Percentiles rank a stretch among this genome's conserved stretches.
phyloP scores from a whole-genome alignment of 2,329 filamentous ascomycete genomes.

The Fusarium torreyae region DNA sequence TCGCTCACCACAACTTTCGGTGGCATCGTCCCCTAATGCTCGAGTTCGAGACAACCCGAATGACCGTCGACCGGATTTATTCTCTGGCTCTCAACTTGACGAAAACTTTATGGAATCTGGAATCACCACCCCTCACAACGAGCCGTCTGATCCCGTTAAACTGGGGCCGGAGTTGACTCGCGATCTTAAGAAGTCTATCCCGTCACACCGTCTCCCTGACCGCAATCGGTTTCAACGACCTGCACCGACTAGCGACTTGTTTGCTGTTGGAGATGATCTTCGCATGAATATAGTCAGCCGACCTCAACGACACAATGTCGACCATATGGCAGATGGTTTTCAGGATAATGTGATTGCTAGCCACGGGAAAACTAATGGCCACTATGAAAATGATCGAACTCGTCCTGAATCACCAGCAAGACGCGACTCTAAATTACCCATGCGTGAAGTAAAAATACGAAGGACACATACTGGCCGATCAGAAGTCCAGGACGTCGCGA shows the following conservation, averaged over 20 bases:
- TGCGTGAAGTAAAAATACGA: constrained; percentile 56
- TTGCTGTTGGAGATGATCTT: constrained; percentile 56
- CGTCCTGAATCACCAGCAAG: constrained; percentile 47
- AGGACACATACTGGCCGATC: constrained; percentile 46
- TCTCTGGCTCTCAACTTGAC: constrained; percentile 58
- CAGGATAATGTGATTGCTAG: constrained; percentile 42
- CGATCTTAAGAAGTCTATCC: constrained; percentile 46
- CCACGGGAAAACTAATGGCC: constrained; percentile 36
- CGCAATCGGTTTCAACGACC: constrained; percentile 29
- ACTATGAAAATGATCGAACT: constrained; percentile 33
- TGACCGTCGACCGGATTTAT: constrained; percentile 49
- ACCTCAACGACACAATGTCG: constrained; percentile 43
- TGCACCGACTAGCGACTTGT: constrained; percentile 25
- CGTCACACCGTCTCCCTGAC: constrained; percentile 28
- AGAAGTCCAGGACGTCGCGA: constrained; percentile 36
- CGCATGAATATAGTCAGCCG: constrained; percentile 55
- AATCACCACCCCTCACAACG: constrained; percentile 56
- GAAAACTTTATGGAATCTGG: constrained; percentile 59
- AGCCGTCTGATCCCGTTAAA: constrained; percentile 46
- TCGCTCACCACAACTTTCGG: constrained; percentile 40
- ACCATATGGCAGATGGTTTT: constrained; percentile 55
- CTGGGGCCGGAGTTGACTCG: constrained; percentile 45
- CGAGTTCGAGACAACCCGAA: constrained; percentile 32
- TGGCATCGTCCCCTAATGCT: constrained; percentile 41
- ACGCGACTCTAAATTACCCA: constrained; percentile 56